These are phyloP conservation scores for Botrytis fabae DNA, from an alignment of 2,329 filamentous ascomycete species.

Conservation along the genomic window DNA sequence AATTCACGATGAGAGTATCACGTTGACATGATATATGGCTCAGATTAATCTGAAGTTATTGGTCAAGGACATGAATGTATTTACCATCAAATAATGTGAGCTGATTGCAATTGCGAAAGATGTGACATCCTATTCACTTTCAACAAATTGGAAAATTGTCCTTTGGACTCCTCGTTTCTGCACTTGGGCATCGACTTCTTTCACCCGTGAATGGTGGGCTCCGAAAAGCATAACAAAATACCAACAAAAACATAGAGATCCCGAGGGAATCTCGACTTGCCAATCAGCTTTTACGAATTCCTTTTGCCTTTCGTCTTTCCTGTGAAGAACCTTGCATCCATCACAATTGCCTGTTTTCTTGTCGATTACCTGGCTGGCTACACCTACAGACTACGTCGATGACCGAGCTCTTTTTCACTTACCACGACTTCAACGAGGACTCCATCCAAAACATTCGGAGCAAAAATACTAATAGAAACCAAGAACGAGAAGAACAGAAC, in stretches of 20 bases:
- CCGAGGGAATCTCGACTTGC: background rate
- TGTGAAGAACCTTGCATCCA: background rate
- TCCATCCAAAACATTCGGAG: fast-evolving
- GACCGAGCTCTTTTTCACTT: background rate
- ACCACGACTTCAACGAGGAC: background rate
- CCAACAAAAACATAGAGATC: background rate
- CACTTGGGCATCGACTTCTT: background rate
- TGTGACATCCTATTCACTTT: no score
- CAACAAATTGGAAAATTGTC: background rate
- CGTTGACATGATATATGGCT: background rate
- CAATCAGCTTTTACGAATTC: background rate
- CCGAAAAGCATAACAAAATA: background rate
- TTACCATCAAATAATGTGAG: no score
- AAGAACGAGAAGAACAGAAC: background rate
- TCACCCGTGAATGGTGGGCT: background rate
- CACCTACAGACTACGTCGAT: background rate
- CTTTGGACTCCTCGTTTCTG: background rate
- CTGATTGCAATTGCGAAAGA: background rate
- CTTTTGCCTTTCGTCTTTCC: background rate
- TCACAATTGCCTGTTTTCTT: background rate
- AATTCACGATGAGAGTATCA: background rate
- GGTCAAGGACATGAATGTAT: background rate
- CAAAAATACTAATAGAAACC: background rate
- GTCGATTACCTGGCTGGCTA: background rate
- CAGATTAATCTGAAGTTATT: background rate